Base-by-base conservation (phyloP, 345 rosid genomes). In the Acer campestre region DNA sequence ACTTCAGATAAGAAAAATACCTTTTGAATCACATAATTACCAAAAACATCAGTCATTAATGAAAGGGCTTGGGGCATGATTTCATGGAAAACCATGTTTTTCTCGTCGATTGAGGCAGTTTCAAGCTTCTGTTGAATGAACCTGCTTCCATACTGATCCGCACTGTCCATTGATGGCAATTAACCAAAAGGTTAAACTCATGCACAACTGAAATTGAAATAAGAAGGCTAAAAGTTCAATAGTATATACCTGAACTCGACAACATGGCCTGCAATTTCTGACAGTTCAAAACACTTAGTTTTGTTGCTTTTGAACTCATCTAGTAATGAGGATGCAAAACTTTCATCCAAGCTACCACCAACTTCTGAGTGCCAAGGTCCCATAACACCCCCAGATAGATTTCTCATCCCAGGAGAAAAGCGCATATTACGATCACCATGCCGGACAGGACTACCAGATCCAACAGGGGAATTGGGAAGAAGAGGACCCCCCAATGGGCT, bases 91-190 rank as follows among this genome's bases (percentile, higher is more conserved):
- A 95, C 93, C 95, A 95, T 95, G 85, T 84, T 83, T 80, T 89
- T 95, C 86, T 95, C 98, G 56, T 89, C 97, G n/a, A 78, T 59
- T 46, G 93, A 87, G 35, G 98, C 97, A 77, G 93, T 90, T 89
- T 95, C 98, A 12, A 95, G 98, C 84, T 92, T 93, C 83, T 95
- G 98, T 77, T 95, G 98, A 82, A 95, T 95, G 82, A 93, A 95
- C 31, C 98, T 93, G 79, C 98, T 95, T 25, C 98, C 98, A 66
- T 95, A 95, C 83, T 93, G 98, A 86, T 93, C 98, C 22, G 94
- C 88, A 85, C 98, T 93, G 96, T 61, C 59, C 62, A 78, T 63
- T 20, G 0, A 68, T 71, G 18, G 10, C 55, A 65, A 61, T 55
- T 74, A 70, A 79, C 46, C 46, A n/a, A 67, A 65, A 38, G 38